These are phyloP conservation scores for Nannochloropsis oceanica DNA, from an alignment of 108 stramenopile species.

Conservation along the genomic window DNA sequence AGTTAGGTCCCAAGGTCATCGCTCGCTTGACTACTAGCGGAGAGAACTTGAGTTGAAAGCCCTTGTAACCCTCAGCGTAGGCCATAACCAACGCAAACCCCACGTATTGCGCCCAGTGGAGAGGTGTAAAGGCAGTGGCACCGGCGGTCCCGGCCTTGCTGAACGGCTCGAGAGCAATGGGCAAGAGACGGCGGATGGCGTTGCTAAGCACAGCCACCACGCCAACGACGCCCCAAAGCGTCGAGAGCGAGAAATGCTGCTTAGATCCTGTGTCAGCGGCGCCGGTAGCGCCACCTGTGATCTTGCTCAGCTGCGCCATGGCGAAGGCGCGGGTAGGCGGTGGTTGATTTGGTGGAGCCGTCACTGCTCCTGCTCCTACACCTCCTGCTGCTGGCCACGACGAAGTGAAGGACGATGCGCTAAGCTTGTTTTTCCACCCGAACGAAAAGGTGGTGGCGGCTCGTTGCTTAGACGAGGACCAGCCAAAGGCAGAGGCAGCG, in stretches of 20 bases:
- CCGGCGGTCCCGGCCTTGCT: not conserved
- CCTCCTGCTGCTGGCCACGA: no score
- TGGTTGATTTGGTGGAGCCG: not conserved
- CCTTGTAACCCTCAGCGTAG: conserved; percentile 90
- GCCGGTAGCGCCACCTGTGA: not conserved
- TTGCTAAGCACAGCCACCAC: conserved; percentile 68
- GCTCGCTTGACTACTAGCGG: conserved; percentile 82
- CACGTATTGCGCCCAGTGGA: conserved; percentile 26
- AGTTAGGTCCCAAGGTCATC: conserved; percentile 45
- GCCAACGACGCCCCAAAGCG: conserved; percentile 66
- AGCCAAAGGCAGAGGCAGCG: not conserved
- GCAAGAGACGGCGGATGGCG: conserved; percentile 64
- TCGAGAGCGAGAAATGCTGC: conserved; percentile 24
- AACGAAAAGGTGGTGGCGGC: not conserved
- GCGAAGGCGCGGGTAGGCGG: not conserved
- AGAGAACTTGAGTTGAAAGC: conserved; percentile 81
- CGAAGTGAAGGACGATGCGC: not conserved
- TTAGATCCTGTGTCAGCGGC: not conserved
- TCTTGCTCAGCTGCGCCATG: not conserved
- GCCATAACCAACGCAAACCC: conserved; percentile 38
- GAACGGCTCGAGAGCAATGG: conserved; percentile 83
- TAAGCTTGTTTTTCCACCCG: not conserved
- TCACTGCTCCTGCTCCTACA: not conserved
- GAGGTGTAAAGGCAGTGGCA: not conserved
- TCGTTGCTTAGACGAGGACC: not conserved